Base-by-base conservation (phyloP, 768 basidiomycete species). In the Hysterangium stoloniferum region DNA sequence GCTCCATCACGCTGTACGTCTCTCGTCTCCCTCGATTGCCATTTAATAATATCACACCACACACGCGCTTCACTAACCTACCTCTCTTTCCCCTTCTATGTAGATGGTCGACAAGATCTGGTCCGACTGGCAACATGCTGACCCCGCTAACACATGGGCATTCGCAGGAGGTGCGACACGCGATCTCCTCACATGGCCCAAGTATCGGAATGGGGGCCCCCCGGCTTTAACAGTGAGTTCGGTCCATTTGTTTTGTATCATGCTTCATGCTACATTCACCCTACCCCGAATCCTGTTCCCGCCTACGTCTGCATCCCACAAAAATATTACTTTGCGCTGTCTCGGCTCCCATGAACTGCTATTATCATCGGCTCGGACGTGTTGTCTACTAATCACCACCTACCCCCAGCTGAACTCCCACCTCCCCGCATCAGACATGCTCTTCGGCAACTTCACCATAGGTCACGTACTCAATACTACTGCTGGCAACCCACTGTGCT, bases 81-180 rank as follows among this genome's bases (percentile, higher is more conserved):
- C 40, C 11, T 13, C 19, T 48, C 32, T 34, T 40, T 25, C 19
- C n/a, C 4, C 29, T 19, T 33, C 15, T 12, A 6, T 12, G 31
- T 48, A 62, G 63, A 68, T 67, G 66, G 56, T 69, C 42, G 68
- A 68, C 55, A 66, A 66, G 49, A 47, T 68, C 13, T 69, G 68
- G 68, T 66, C 42, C 44, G 62, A 68, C 43, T 68, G 68, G 68
- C 68, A 69, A 42, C 50, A 52, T 45, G 49, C 48, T 9, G 36
- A 64, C 48, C 25, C 54, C 1, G 43, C 36, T 9, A 68, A 64
- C 54, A 53, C 50, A 45, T 48, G 53, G 41, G 59, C 60, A 25
- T 68, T 60, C 54, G 54, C 55, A 20, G 68, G 68, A 43, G 68
- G 68, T 4, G 59, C 63, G 4, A 59, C 65, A 4, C 56, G 66